Base-by-base conservation (phyloP, 2,329 filamentous ascomycete species). In the Chaetomiaceae sp. region DNA sequence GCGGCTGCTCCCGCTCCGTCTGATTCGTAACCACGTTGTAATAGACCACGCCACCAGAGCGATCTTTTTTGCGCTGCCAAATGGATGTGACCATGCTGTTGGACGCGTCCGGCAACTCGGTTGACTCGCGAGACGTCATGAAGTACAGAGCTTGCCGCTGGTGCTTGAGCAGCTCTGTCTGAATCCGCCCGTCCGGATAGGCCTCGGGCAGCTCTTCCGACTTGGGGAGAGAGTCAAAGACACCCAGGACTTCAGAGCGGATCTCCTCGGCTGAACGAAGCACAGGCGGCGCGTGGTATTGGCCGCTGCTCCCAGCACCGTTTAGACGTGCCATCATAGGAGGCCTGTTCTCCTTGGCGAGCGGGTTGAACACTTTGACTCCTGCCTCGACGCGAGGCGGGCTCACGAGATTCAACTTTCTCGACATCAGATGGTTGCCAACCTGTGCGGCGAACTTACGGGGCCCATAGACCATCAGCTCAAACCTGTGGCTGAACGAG, bases 111-210 rank as follows among this genome's bases (percentile, higher is more conserved):
- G 75, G 75, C n/a, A 72, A 71, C 11, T 77, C 73, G 0, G 79
- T 76, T 39, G 79, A 77, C 65, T 97, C 91, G 52, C 87, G 85
- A 17, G 78, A 77, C 9, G 74, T 80, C 84, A 97, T 88, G 62
- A 95, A 97, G 62, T 83, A 80, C 0, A 97, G 74, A 0, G 86
- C 91, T 65, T 96, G 89, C 63, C 88, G 93, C 64, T 97, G 91
- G 66, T 97, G 91, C 48, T 76, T 75, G 34, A 96, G 79, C 15
- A 97, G 69, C 22, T 79, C 73, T 0, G 83, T 89, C 46, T 75
- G 74, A 43, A 93, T 75, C 6, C 70, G 65, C 2, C 68, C 53
- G 43, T 79, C 73, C 0, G 87, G 76, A 4, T 91, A 81, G 68
- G 84, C 81, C 54, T 83, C 77, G 0, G 86, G 85, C 6, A 97